Conservation (phyloP, 768 basidiomycete genomes). For the Xerocomellus dryophilus region DNA sequence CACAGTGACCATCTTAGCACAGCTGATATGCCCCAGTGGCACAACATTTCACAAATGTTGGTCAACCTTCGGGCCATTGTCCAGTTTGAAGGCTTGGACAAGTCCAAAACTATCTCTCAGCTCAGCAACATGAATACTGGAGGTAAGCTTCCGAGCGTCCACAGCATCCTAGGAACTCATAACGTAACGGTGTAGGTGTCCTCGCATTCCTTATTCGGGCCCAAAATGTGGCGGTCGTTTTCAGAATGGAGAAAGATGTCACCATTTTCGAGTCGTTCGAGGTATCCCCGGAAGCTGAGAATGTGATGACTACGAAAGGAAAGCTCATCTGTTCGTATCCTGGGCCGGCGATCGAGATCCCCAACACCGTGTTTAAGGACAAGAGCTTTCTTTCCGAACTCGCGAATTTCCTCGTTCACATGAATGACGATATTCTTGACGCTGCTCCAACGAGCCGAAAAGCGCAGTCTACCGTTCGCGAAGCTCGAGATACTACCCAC, state of each 20-base stretch:
- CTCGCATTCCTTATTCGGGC: slow-evolving; percentile 38
- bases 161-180: neutral
- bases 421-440: slow-evolving; percentile 34
- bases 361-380: slow-evolving; percentile 27
- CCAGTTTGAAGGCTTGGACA: neutral
- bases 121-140: slow-evolving; percentile 17
- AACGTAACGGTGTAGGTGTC: slow-evolving; percentile 33
- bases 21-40: slow-evolving; percentile 27
- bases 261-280: slow-evolving; percentile 48
- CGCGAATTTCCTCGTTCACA: slow-evolving; percentile 36
- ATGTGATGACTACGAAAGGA: slow-evolving; percentile 38
- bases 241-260: slow-evolving; percentile 29
- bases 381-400: slow-evolving; percentile 35
- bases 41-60: slow-evolving; percentile 30
- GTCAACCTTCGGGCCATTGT: slow-evolving; percentile 17
- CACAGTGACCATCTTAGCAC: slow-evolving; percentile 14
- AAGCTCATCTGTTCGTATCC: slow-evolving; percentile 47
- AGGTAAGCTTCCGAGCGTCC: slow-evolving; percentile 10
- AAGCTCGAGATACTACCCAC: slow-evolving; percentile 40
- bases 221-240: slow-evolving; percentile 48
- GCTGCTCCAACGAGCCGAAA: slow-evolving; percentile 37
- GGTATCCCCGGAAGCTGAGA: slow-evolving; percentile 35
- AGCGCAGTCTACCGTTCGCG: slow-evolving; percentile 34
- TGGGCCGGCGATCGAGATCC: slow-evolving; percentile 41
- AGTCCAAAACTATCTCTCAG: slow-evolving; percentile 13